These are phyloP conservation scores for Penicillium polonicum DNA, from an alignment of 2,329 filamentous ascomycete genomes.

Conservation along the genomic window DNA sequence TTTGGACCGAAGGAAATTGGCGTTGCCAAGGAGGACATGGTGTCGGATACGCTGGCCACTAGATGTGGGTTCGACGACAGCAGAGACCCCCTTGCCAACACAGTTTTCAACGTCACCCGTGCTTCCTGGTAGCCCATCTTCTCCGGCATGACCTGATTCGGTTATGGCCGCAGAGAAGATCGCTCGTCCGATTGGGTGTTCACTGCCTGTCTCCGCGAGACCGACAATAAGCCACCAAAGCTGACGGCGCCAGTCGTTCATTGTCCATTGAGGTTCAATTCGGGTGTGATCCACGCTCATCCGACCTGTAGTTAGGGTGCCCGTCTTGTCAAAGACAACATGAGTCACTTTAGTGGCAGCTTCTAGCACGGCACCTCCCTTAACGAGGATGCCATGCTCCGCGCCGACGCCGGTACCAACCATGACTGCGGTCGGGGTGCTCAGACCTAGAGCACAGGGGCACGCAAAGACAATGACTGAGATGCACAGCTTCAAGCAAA, in stretches of 20 bases:
- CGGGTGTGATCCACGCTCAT: constrained; percentile 82
- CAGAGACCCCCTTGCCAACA: constrained; percentile 82
- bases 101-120: constrained; percentile 80
- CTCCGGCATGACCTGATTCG: constrained; percentile 69
- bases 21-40: constrained; percentile 79
- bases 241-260: constrained; percentile 63
- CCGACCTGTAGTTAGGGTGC: constrained; percentile 88
- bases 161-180: constrained; percentile 73
- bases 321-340: constrained; percentile 92
- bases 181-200: constrained; percentile 93
- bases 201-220: constrained; percentile 91
- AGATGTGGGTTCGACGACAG: constrained; percentile 73
- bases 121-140: constrained; percentile 76
- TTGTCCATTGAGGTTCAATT: constrained; percentile 67
- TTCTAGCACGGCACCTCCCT: constrained; percentile 89
- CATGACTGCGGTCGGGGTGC: constrained; percentile 97
- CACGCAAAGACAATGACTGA: constrained; percentile 98
- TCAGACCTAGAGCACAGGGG: constrained; percentile 91
- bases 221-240: constrained; percentile 97
- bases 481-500: constrained; percentile 95
- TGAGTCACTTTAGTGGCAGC: constrained; percentile 86
- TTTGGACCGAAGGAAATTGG: constrained; percentile 70
- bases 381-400: constrained; percentile 95
- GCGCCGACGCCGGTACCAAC: constrained; percentile 96
- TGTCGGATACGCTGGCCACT: constrained; percentile 69